These are phyloP conservation scores for Ascocoryne sarcoides DNA, from an alignment of 2,329 filamentous ascomycete genomes.

Conservation along the genomic window DNA sequence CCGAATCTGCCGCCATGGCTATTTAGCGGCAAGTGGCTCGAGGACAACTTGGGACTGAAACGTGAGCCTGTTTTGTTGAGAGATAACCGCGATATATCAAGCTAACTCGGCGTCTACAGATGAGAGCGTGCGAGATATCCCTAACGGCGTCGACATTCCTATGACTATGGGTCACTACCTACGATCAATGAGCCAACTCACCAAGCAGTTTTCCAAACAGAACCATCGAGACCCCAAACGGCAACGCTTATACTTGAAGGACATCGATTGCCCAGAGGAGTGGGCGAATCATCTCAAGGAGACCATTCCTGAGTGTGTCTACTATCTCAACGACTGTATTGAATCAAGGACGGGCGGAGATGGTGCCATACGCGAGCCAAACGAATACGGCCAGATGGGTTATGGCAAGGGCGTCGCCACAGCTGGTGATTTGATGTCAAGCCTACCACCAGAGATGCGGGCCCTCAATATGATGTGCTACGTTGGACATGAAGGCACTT, in stretches of 20 bases:
- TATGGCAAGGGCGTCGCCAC: slow-evolving; percentile 44
- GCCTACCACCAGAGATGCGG: slow-evolving; percentile 75
- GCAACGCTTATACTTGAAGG: slow-evolving; percentile 89
- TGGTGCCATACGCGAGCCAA: slow-evolving; percentile 41
- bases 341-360: slow-evolving; percentile 44
- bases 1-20: slow-evolving; percentile 63
- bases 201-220: slow-evolving; percentile 67
- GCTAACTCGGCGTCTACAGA: slow-evolving; percentile 40
- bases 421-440: slow-evolving; percentile 92
- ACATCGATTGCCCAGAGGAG: slow-evolving; percentile 85
- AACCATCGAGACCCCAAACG: slow-evolving; percentile 72
- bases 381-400: slow-evolving; percentile 31
- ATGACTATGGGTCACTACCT: slow-evolving; percentile 89
- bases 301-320: slow-evolving; percentile 71
- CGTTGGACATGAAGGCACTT: slow-evolving; percentile 93
- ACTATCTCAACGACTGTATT: slow-evolving; percentile 81
- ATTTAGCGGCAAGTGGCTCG: slow-evolving; percentile 75
- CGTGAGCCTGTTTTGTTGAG: no score
- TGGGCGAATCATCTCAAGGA: slow-evolving; percentile 77
- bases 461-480: slow-evolving; percentile 98
- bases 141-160: slow-evolving; percentile 61
- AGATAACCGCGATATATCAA: not conserved
- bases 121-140: slow-evolving; percentile 78
- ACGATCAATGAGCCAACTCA: slow-evolving; percentile 73
- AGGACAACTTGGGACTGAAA: slow-evolving; percentile 69